phyloP scores from a whole-genome alignment of 305 asterid genomes.

The Ilex paraguariensis region DNA sequence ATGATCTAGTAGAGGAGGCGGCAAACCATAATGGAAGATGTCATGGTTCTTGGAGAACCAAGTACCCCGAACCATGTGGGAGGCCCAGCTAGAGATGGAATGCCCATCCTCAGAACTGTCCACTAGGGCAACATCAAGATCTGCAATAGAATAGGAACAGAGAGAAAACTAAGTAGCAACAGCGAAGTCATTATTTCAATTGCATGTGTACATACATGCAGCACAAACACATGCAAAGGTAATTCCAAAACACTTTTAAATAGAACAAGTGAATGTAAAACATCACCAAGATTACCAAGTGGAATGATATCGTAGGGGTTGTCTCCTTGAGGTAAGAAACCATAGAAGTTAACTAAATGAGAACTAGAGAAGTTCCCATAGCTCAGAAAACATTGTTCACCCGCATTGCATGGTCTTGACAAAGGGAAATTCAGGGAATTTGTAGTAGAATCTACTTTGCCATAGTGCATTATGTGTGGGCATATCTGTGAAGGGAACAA shows the following conservation, averaged over 20 bases:
- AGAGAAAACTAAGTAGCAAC: conserved; percentile 3
- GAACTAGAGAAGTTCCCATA: conserved; percentile 84
- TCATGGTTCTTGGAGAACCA: conserved; percentile 67
- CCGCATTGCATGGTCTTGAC: conserved; percentile 74
- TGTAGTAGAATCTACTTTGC: conserved; percentile 58
- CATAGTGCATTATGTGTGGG: conserved; percentile 82
- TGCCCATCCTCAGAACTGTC: conserved; percentile 33
- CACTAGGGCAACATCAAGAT: conserved; percentile 41
- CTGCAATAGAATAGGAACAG: conserved; percentile 27
- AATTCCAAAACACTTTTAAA: too few species aligned
- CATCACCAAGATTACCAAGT: conserved; percentile 48
- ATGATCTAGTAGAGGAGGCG: conserved; percentile 58
- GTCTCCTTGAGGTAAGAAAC: conserved; percentile 74
- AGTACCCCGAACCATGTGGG: conserved; percentile 92
- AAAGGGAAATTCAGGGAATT: conserved; percentile 62
- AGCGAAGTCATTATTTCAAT: not conserved
- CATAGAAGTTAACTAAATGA: conserved; percentile 84
- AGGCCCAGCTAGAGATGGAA: conserved; percentile 41
- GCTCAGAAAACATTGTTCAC: conserved; percentile 87
- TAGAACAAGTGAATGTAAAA: too few species aligned
- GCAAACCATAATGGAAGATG: conserved; percentile 72
- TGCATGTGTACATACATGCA: too few species aligned
- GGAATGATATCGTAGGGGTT: conserved; percentile 78
- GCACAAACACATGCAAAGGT: too few species aligned
- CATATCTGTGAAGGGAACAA: conserved; percentile 41